These are phyloP conservation scores for Amylocarpus encephaloides DNA, from an alignment of 2,329 filamentous ascomycete species.

Conservation along the genomic window DNA sequence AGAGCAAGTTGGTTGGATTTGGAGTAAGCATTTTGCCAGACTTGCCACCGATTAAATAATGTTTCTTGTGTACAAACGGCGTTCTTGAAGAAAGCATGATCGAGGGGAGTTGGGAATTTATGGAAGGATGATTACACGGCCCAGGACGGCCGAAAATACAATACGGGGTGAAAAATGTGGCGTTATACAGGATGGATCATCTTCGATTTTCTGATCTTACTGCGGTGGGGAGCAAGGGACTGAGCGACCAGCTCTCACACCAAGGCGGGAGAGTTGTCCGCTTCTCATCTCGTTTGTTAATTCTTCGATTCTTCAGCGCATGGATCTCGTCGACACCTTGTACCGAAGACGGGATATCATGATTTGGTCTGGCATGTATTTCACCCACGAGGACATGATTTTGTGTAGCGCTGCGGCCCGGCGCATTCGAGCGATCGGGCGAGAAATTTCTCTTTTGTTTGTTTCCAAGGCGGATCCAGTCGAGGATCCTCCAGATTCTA, in stretches of 20 bases:
- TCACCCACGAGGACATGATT: conserved; percentile 3
- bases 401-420: neutral
- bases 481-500: no score
- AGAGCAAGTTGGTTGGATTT: conserved; percentile 88
- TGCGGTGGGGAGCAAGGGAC: neutral
- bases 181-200: conserved; percentile 4
- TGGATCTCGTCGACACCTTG: neutral
- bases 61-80: conserved; percentile 22
- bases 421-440: neutral
- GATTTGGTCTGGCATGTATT: neutral
- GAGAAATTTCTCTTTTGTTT: neutral
- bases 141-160: neutral
- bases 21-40: conserved; percentile 92
- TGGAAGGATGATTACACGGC: neutral
- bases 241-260: neutral
- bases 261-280: neutral
- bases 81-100: conserved; percentile 10
- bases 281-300: neutral
- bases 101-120: conserved; percentile 16
- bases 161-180: conserved; percentile 3
- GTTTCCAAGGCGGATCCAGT: no score
- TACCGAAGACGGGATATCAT: neutral
- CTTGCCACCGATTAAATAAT: conserved; percentile 34
- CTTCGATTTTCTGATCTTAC: neutral
- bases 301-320: neutral